These are phyloP conservation scores for Apiospora hydei DNA, from an alignment of 2,329 filamentous ascomycete genomes.

Conservation along the genomic window DNA sequence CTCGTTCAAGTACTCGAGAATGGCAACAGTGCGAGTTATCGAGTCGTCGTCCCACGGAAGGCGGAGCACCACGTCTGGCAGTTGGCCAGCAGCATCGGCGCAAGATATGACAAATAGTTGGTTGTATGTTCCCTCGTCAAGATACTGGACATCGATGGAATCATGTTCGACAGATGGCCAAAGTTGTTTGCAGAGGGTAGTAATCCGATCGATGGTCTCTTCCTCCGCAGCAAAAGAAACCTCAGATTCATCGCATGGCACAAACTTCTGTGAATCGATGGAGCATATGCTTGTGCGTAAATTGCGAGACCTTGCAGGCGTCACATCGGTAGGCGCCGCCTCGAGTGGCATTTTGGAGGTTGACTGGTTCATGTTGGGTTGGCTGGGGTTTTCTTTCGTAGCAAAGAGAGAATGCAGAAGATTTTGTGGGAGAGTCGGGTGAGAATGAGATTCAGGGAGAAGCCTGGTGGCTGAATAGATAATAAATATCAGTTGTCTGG, in stretches of 20 bases:
- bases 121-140: neutral
- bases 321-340: too few relatives aligned
- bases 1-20: slow-evolving; percentile 25
- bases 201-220: neutral
- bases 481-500: too few relatives aligned
- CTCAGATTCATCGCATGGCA: neutral
- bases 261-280: neutral
- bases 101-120: neutral
- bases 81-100: neutral
- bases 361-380: neutral
- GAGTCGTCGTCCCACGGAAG: neutral
- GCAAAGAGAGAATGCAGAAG: too few relatives aligned
- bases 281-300: neutral
- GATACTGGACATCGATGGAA: neutral
- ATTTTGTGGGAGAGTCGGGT: too few relatives aligned
- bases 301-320: too few relatives aligned
- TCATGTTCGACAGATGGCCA: neutral
- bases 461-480: too few relatives aligned
- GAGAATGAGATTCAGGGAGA: too few relatives aligned
- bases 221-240: neutral
- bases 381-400: too few relatives aligned
- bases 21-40: neutral
- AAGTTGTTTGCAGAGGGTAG: neutral
- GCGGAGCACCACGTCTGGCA: neutral
- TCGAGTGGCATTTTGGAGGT: neutral